Percentiles rank a stretch among this genome's conserved stretches.
phyloP scores from a whole-genome alignment of 2,329 filamentous ascomycete genomes.

The Penicillium sp. region DNA sequence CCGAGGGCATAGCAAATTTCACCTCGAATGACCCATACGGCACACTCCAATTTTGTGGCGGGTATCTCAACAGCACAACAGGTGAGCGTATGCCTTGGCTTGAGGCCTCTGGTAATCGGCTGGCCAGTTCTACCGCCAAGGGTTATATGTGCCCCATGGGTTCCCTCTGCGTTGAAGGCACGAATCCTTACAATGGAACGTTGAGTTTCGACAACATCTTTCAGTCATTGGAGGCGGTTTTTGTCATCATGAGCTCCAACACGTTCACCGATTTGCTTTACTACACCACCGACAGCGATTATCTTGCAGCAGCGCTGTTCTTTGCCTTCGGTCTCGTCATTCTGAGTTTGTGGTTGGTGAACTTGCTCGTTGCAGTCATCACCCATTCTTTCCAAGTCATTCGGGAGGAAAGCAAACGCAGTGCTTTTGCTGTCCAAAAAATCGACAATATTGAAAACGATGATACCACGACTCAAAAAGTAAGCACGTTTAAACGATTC shows the following conservation, averaged over 20 bases:
- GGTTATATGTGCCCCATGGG: slow-evolving; percentile 84
- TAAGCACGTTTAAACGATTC: slow-evolving; percentile 61
- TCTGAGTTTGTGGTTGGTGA: slow-evolving; percentile 94
- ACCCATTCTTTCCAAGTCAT: slow-evolving; percentile 99
- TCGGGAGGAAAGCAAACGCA: slow-evolving; percentile 89
- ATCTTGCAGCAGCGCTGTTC: slow-evolving; percentile 79
- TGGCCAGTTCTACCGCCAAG: slow-evolving; percentile 57
- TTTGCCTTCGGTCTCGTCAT: slow-evolving; percentile 75
- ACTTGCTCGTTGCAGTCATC: slow-evolving; percentile 92
- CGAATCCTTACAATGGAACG: slow-evolving; percentile 79
- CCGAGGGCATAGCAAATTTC: slow-evolving; percentile 44
- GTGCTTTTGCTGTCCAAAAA: slow-evolving; percentile 82
- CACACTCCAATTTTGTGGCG: slow-evolving; percentile 78
- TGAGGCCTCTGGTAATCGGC: slow-evolving; percentile 54
- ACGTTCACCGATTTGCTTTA: slow-evolving; percentile 96
- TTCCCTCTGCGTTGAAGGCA: slow-evolving; percentile 77
- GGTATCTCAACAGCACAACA: slow-evolving; percentile 66
- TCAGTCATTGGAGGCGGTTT: slow-evolving; percentile 89
- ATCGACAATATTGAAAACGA: slow-evolving; percentile 51
- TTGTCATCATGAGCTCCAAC: slow-evolving; percentile 97
- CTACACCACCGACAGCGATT: slow-evolving; percentile 87
- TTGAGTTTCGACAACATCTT: slow-evolving; percentile 94
- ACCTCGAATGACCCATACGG: slow-evolving; percentile 55
- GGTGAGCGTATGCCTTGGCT: slow-evolving; percentile 68
- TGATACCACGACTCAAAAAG: slow-evolving; percentile 29